Conservation (phyloP, 129 eudicot species). For the Cynara cardunculus region DNA sequence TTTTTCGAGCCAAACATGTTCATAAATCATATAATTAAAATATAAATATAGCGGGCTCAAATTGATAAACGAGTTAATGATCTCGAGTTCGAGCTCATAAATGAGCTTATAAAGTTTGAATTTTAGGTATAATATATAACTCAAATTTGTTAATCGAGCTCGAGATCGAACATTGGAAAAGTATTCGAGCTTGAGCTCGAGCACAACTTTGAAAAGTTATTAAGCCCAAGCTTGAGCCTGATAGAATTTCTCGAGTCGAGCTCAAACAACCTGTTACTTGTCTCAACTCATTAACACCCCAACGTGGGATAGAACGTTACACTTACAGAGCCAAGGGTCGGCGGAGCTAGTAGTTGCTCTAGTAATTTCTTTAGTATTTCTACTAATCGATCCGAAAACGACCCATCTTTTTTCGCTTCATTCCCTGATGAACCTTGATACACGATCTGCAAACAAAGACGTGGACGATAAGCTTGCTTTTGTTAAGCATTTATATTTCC, state of each 20-base stretch:
- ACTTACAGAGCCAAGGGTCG: constrained; percentile 84
- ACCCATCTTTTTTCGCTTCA: constrained; percentile 14
- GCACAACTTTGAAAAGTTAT: background rate
- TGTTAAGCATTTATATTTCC: background rate
- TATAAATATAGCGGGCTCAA: background rate
- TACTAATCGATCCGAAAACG: constrained; percentile 23
- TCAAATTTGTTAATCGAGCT: background rate
- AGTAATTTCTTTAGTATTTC: constrained; percentile 40
- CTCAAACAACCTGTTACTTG: background rate
- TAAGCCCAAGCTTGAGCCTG: background rate
- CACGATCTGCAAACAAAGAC: constrained; percentile 28
- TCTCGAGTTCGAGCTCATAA: background rate
- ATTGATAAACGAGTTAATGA: background rate
- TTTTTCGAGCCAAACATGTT: background rate
- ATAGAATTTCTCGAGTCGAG: background rate
- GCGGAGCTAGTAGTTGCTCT: constrained; percentile 81
- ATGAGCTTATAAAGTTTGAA: background rate
- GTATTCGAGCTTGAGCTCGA: background rate
- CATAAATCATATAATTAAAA: background rate
- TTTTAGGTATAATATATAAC: background rate
- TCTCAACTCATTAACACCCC: background rate
- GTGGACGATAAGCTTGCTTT: background rate
- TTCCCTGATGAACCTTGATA: constrained; percentile 14
- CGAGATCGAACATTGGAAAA: background rate
- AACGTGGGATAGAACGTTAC: background rate